Base-by-base conservation (phyloP, 805 yeast genomes). In the Saturnispora ahearnii region DNA sequence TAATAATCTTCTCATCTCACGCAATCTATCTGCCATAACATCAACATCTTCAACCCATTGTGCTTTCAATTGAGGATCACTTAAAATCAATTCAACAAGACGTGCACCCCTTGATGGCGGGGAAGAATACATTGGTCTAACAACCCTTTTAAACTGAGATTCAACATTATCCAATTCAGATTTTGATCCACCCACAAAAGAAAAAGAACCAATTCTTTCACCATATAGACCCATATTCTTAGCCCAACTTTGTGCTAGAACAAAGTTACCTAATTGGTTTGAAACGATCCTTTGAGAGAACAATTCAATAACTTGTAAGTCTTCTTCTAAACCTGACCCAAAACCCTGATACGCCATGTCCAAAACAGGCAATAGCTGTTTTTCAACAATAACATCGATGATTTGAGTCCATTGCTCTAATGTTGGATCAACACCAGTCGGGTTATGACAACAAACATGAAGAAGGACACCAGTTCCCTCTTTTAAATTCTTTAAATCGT, bases 261-360 rank as follows among this genome's bases (percentile, higher is more conserved):
- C 71, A 51, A 76, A 73, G 40, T 82, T 75, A 51, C 76, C 67
- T 37, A 75, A 59, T 62, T 74, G 68, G 37, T 77, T 77, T 41
- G 64, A 65, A 28, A 82, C 82, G 21, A 63, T 62, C 15, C 72
- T 75, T 44, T 60, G 55, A 47, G 57, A 58, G 50, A 64, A 60
- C 62, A 74, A 74, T 62, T 73, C 67, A 56, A 78, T 65, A 52
- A 74, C 64, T 31, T 67, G 70, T 56, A 77, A 71, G 66, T 90
- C 98, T 61, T 79, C 72, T 63, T 77, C 79, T 55, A 88, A 77
- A 50, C 97, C 97, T 3, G 95, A 79, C 44, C 95, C 88, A 61
- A 91, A 87, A 24, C 97, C 98, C 70, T 90, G 97, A 73, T 90
- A 90, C 2, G 97, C 97, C 81, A 84, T 81, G 71, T 90, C 98